Percentiles rank a stretch among this genome's conserved stretches.
Conservation (phyloP, 2,329 filamentous ascomycete genomes). For the Colletotrichum neosansevieriae region DNA sequence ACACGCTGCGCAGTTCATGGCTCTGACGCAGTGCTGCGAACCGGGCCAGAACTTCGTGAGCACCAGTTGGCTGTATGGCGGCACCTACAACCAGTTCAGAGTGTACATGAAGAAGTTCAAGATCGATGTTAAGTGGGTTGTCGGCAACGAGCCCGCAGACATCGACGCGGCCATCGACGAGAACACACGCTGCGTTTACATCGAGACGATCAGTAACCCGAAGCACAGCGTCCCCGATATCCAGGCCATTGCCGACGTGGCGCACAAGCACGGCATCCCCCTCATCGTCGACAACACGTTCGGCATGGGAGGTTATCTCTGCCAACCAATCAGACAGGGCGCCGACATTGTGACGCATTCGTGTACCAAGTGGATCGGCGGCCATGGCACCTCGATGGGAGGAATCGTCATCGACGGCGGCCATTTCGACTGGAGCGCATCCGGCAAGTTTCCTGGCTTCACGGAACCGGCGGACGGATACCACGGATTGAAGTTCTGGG, state of each 20-base stretch:
- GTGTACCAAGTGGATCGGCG: conserved; percentile 81
- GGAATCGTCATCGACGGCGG: conserved; percentile 77
- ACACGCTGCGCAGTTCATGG: conserved; percentile 92
- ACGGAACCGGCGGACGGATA: conserved; percentile 76
- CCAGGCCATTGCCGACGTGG: conserved; percentile 72
- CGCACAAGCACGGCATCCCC: conserved; percentile 56
- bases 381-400: conserved; percentile 78
- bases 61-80: conserved; percentile 93
- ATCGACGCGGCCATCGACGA: conserved; percentile 88
- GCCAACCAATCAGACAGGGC: conserved; percentile 75
- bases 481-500: conserved; percentile 78
- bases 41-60: conserved; percentile 93
- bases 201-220: conserved; percentile 94
- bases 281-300: conserved; percentile 76
- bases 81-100: conserved; percentile 98
- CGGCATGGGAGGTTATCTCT: conserved; percentile 76
- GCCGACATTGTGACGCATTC: conserved; percentile 80
- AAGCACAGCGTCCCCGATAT: conserved; percentile 86
- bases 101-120: conserved; percentile 87
- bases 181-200: conserved; percentile 89
- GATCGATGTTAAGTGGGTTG: conserved; percentile 87
- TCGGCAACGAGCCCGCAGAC: conserved; percentile 82
- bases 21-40: conserved; percentile 83
- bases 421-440: conserved; percentile 79
- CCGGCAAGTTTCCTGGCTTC: conserved; percentile 78